Base-by-base conservation (phyloP, 2,329 filamentous ascomycete species). In the Penicillium sp. region DNA sequence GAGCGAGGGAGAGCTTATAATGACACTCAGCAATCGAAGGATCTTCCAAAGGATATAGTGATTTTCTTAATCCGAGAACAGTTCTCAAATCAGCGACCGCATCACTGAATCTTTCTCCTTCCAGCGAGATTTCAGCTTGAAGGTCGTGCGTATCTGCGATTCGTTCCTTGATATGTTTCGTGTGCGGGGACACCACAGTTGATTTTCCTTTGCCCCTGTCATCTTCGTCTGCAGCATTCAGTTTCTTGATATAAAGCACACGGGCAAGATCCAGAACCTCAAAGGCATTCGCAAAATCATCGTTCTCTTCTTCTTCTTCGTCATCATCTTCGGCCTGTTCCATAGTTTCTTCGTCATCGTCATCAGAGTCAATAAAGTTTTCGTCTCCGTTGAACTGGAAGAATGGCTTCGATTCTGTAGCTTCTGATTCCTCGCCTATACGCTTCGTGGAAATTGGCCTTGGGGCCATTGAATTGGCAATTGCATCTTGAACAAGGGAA, bases 361-460 rank as follows among this genome's bases (percentile, higher is more conserved):
- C 67, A 30, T 94, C 91, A 0, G 87, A 90, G 51, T 89, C 87
- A 50, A 90, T 89, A 77, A 91, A 96, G 70, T 96, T 93, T 74
- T 97, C 93, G 69, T 97, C 93, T 53, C 94, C 94, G 4, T 86
- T 88, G 69, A 99, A 96, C 65, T 96, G 90, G 73, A 99, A 97
- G 59, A 90, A 84, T 0, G 90, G 85, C 71, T 92, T 70, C 7
- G 62, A 56, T 55, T 62, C 36, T 74, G 68, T 56, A 45, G 41
- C 16, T 49, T 59, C 42, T 38, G 48, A 38, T 47, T 56, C 34
- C 52, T 50, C 23, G 51, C 35, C 47, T 60, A 57, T 46, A 48
- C 47, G 42, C 43, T 62, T 63, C 4, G 50, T 52, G 5, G 60
- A 54, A 14, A 51, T 29, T 18, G 57, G 32, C n/a, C 55, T 58